Conservation (phyloP, 2,329 filamentous ascomycete species). For the Fusarium compactum region DNA sequence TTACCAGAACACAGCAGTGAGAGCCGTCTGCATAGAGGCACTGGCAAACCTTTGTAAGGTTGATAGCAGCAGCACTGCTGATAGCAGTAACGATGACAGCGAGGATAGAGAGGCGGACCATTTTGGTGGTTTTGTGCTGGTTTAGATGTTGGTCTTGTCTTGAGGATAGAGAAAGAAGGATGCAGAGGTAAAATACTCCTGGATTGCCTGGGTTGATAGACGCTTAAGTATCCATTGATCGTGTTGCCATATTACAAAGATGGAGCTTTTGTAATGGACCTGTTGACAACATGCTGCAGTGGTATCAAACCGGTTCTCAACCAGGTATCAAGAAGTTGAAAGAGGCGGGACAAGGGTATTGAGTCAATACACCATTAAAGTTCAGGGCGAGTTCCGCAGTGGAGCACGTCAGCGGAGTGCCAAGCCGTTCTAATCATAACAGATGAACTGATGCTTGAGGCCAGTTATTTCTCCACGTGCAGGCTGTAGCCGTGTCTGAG, state of each 20-base stretch:
- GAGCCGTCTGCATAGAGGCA: not conserved
- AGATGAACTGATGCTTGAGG: not conserved
- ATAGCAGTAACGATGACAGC: not conserved
- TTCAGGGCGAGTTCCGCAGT: not conserved
- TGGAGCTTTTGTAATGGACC: not conserved
- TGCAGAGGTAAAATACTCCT: not conserved
- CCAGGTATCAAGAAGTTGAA: not conserved
- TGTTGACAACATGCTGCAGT: not conserved
- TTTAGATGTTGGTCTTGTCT: not conserved
- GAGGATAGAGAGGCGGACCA: not conserved
- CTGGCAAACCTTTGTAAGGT: not conserved
- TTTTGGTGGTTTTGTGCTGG: not conserved
- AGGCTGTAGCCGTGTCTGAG: fast-evolving
- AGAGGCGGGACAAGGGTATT: not conserved
- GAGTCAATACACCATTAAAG: not conserved
- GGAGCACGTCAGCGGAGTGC: not conserved
- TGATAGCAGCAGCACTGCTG: not conserved
- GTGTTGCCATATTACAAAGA: fast-evolving
- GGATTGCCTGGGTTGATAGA: not conserved
- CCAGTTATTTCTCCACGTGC: not conserved
- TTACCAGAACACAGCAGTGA: not conserved
- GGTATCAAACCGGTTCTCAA: not conserved
- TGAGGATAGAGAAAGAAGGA: not conserved
- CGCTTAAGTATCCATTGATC: not conserved
- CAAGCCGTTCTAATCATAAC: not conserved